Percentiles rank a stretch among this genome's conserved stretches.
Conservation (phyloP, 2,329 filamentous ascomycete species). For the Septoria petroselini region DNA sequence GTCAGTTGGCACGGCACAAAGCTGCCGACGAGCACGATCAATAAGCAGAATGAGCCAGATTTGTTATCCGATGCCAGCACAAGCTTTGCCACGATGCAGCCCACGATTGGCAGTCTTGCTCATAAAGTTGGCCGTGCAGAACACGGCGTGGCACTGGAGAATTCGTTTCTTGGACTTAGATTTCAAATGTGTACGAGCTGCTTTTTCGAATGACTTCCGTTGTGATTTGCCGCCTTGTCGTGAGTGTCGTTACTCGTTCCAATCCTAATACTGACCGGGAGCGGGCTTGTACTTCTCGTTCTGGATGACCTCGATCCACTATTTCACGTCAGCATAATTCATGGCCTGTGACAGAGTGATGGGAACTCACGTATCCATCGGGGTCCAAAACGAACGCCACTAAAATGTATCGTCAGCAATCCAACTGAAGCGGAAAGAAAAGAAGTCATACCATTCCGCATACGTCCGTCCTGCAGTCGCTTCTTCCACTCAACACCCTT, state of each 20-base stretch:
- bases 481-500: constrained; percentile 90
- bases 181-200: no score
- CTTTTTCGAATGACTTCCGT: constrained; percentile 21
- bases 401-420: no score
- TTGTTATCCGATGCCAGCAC: no score
- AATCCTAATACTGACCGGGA: constrained; percentile 20
- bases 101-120: no score
- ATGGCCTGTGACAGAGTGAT: background rate
- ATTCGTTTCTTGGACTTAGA: no score
- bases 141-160: no score
- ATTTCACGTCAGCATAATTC: background rate
- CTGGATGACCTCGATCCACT: constrained; percentile 27
- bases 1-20: no score
- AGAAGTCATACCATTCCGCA: constrained; percentile 62
- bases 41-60: no score
- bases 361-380: constrained; percentile 21
- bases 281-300: constrained; percentile 24
- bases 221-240: background rate
- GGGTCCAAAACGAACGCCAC: constrained; percentile 78
- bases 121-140: no score
- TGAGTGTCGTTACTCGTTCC: background rate
- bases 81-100: no score
- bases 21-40: no score
- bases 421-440: no score
- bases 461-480: constrained; percentile 78